phyloP scores from a whole-genome alignment of 2,329 filamentous ascomycete genomes.

The Coniella vitis region DNA sequence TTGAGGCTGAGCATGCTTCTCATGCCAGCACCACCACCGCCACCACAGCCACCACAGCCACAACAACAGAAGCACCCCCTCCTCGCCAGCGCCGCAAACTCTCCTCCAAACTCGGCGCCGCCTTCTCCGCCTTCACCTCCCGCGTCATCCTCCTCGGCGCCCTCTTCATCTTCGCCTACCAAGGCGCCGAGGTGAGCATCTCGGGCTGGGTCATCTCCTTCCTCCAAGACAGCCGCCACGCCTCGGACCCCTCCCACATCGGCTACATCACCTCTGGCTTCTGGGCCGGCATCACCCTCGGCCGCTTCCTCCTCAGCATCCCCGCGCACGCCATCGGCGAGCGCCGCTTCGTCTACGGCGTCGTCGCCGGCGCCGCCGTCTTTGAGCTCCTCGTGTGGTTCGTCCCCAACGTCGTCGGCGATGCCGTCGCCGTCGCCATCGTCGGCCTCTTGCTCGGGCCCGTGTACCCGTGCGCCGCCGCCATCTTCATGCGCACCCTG shows the following conservation, averaged over 20 bases:
- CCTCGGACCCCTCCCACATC: conserved; percentile 56
- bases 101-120: conserved; percentile 28
- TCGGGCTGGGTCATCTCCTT: conserved; percentile 86
- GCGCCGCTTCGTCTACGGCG: conserved; percentile 57
- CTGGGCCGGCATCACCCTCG: conserved; percentile 69
- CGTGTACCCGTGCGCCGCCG: conserved; percentile 67
- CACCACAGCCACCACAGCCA: conserved; percentile 20
- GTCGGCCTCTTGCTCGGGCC: conserved; percentile 72
- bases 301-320: conserved; percentile 64
- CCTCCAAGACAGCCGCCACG: conserved; percentile 64
- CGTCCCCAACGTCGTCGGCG: conserved; percentile 66
- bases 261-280: conserved; percentile 74
- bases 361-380: conserved; percentile 53
- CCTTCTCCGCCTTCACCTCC: conserved; percentile 43
- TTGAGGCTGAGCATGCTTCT: conserved; percentile 50
- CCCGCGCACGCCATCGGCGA: conserved; percentile 64
- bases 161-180: conserved; percentile 79
- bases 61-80: conserved; percentile 25
- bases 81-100: no score
- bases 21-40: background rate
- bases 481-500: conserved; percentile 56
- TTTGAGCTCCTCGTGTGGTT: conserved; percentile 76
- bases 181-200: conserved; percentile 77
- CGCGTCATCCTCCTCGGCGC: conserved; percentile 65
- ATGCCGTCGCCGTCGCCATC: conserved; percentile 60